phyloP scores from a whole-genome alignment of 768 basidiomycete species.

The Termitomyces sp. region DNA sequence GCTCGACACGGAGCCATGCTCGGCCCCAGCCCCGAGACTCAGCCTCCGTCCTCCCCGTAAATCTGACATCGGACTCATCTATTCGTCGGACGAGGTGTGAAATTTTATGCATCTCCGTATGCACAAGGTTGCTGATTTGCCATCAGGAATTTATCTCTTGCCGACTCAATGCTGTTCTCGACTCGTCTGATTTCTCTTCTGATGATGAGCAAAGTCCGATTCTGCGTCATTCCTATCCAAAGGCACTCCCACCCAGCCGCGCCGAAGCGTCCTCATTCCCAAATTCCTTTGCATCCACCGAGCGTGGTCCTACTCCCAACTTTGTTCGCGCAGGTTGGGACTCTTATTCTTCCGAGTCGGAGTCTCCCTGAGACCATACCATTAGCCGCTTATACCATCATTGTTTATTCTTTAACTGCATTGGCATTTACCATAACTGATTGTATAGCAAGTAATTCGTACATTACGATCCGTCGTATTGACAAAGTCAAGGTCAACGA shows the following conservation, averaged over 20 bases:
- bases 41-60: conserved; percentile 2
- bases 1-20: not conserved
- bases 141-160: conserved; percentile 5
- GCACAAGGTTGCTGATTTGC: not conserved
- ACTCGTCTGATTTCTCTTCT: conserved; percentile 10
- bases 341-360: conserved; percentile 30
- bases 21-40: not conserved
- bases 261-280: conserved; percentile 23
- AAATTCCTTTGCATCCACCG: conserved; percentile 30
- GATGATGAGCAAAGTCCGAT: conserved; percentile 10
- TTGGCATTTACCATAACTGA: not conserved
- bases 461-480: not conserved
- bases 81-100: conserved; percentile 12
- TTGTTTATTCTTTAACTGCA: conserved; percentile 6
- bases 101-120: not conserved
- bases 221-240: conserved; percentile 14
- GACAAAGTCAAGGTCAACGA: not conserved
- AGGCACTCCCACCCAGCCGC: conserved; percentile 3
- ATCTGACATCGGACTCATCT: conserved; percentile 12
- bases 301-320: conserved; percentile 38
- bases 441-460: conserved; percentile 1
- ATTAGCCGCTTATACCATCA: not conserved
- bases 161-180: conserved; percentile 9
- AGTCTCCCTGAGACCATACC: conserved; percentile 1
- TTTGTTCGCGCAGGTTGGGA: conserved; percentile 57